phyloP scores from a whole-genome alignment of 176 grass and related monocot genomes.

The Elymus sibiricus region DNA sequence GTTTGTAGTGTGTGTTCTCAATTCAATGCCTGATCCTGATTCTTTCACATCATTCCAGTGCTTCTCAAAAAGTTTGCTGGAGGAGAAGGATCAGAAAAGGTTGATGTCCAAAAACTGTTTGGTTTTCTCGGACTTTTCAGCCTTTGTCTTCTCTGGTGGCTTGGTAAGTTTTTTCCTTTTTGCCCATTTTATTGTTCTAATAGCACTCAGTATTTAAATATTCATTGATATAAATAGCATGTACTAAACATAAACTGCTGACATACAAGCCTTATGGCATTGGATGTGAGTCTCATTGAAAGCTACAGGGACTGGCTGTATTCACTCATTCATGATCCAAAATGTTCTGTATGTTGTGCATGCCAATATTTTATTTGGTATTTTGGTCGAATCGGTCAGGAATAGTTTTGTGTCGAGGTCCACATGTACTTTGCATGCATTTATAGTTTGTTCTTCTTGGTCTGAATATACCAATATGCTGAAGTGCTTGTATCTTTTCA shows the following conservation, averaged over 20 bases:
- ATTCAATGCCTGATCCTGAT: conserved; percentile 9
- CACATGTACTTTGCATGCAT: background rate
- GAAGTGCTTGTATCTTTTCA: conserved; percentile 26
- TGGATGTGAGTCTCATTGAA: background rate
- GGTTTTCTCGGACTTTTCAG: conserved; percentile 86
- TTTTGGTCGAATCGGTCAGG: background rate
- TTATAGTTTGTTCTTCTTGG: background rate
- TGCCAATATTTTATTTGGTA: background rate
- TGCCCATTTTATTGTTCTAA: background rate
- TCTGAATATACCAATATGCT: background rate
- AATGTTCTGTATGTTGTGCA: background rate
- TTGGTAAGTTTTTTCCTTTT: conserved; percentile 46
- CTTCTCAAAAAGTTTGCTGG: conserved; percentile 96
- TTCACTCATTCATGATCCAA: background rate
- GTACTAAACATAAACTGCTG: background rate
- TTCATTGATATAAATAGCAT: background rate
- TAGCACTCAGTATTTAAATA: background rate
- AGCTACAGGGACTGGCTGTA: background rate
- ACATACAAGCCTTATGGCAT: background rate
- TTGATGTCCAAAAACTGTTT: conserved; percentile 94
- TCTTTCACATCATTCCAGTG: conserved; percentile 50
- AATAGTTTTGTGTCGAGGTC: background rate
- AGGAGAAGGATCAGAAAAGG: conserved; percentile 79
- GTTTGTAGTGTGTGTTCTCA: background rate
- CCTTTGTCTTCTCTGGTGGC: conserved; percentile 91